These are phyloP conservation scores for Leccinum fibrillosum DNA, from an alignment of 768 basidiomycete species.

Conservation along the genomic window DNA sequence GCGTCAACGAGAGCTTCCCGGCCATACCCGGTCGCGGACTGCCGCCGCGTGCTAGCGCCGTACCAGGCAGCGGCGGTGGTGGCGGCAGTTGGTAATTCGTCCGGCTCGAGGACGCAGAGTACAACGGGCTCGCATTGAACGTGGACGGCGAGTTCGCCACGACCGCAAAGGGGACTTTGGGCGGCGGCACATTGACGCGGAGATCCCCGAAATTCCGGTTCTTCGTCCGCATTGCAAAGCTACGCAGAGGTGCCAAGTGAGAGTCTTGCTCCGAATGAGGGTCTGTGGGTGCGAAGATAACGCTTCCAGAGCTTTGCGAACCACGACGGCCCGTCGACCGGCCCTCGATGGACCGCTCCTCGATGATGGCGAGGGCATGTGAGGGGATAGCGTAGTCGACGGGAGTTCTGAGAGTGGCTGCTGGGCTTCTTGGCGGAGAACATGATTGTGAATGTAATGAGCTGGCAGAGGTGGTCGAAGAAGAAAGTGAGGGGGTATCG, in stretches of 20 bases:
- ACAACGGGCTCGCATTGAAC: not conserved
- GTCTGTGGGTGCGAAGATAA: conserved; percentile 21
- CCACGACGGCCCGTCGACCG: conserved; percentile 2
- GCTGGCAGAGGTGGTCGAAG: conserved; percentile 38
- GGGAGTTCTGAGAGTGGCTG: conserved; percentile 31
- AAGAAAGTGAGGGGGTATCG: conserved; percentile 49
- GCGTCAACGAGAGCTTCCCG: conserved; percentile 24
- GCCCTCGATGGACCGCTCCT: conserved; percentile 32
- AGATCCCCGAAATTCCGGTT: conserved; percentile 29
- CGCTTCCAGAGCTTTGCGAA: conserved; percentile 23
- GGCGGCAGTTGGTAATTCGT: not conserved
- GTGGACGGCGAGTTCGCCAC: conserved; percentile 15
- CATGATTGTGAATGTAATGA: conserved; percentile 33
- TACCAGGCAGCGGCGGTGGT: not conserved
- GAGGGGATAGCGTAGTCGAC: conserved; percentile 25
- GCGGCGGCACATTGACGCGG: conserved; percentile 29
- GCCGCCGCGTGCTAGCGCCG: not conserved
- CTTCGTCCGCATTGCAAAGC: conserved; percentile 16
- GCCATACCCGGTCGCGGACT: conserved; percentile 10
- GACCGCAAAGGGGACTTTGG: conserved; percentile 14
- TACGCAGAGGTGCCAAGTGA: conserved; percentile 1
- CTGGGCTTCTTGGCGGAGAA: conserved; percentile 35
- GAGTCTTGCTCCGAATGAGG: conserved; percentile 20
- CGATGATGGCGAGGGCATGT: conserved; percentile 36
- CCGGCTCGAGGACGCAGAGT: not conserved